Base-by-base conservation (phyloP, 345 rosid species). In the Viola odorata region DNA sequence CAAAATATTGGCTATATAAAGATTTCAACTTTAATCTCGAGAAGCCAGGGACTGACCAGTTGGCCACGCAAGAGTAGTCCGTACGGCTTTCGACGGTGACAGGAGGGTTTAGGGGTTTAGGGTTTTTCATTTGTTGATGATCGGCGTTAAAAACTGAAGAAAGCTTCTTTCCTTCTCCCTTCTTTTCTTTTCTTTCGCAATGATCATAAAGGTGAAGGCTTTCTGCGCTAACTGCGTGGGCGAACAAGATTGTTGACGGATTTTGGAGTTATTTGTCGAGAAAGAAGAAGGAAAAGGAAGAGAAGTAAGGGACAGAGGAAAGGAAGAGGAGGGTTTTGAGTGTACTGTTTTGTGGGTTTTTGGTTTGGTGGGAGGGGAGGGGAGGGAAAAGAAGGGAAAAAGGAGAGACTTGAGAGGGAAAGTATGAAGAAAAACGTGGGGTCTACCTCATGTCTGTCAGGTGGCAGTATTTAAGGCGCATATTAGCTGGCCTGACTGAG, bases 31-130 rank as follows among this genome's bases (percentile, higher is more conserved):
- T 67, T 15, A 50, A 5, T n/a, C 13, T 14, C 3, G 52, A 11
- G 45, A 67, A 59, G n/a, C 45, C n/a, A 6, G 41, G 64, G 37
- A 67, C 48, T 0, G 41, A 6, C 70, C 70, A 67, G 12, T 32
- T 16, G 64, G 52, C 58, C 32, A 67, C 16, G 12, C 48, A 41
- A 11, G 58, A 52, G 36, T 58, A 56, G 17, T 40, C 59, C 41
- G 42, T 16, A 37, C n/a, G 37, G 48, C 41, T 53, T 48, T 61
- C 60, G 50, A 56, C 71, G 37, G 57, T 50, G 15, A 50, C 53
- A 5, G 53, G 6, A 5, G 53, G 53, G 15, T 50, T 50, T 15
- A 50, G 17, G 8, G 53, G 15, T 50, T 50, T 15, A 12, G 32
- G 53, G 49, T 45, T 45, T 45, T 45, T 45, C 49, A 45, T 45